Evolutionary conservation across 306 rosid species (phyloP), one percentile per base, ranked within the genome.

Genomic region (Rosa multiflora): DNA sequence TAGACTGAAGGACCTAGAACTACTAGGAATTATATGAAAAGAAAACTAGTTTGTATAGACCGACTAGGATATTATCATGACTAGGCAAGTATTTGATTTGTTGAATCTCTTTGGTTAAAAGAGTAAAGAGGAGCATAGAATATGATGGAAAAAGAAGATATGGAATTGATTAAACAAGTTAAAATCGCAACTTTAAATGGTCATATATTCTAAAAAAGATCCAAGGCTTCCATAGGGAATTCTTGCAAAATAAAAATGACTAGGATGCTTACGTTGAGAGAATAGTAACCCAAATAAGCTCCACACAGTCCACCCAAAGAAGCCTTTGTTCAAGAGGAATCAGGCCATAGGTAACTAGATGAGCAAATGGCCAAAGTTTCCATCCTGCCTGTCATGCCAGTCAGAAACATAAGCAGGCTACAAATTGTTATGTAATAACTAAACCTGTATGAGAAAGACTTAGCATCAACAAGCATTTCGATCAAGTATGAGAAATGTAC

Each of bases 301-400:
- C 98, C 15, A 95, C 86, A 21, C 98, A 88, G 78, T 95, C 99
- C 83, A 93, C 99, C 99, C 96, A 95, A 67, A 93, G 98, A 85
- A 95, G 97, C 89, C 99, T 87, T 89, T 93, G 99, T 67, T 93
- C 99, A 70, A 95, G 85, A 48, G 98, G 98, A 81, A 95, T 68
- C 70, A 93, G 84, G 70, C 99, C 97, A 81, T 95, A 91, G n/a
- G 99, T 95, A 85, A 93, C 76, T 78, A 95, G 81, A 93, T 93
- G 99, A 40, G 99, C 99, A 82, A 95, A 95, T 83, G 99, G 99
- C 98, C 99, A 91, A 72, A 95, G 98, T 83, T 95, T 91, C 99
- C 99, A 93, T 58, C 99, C 98, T 52, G 98, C 96, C 98, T 91
- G 92, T 67, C 58, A 82, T 77, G 79, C 84, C 82, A 67, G 80